phyloP scores from a whole-genome alignment of 805 yeast genomes.

The Yarrowia divulgata region DNA sequence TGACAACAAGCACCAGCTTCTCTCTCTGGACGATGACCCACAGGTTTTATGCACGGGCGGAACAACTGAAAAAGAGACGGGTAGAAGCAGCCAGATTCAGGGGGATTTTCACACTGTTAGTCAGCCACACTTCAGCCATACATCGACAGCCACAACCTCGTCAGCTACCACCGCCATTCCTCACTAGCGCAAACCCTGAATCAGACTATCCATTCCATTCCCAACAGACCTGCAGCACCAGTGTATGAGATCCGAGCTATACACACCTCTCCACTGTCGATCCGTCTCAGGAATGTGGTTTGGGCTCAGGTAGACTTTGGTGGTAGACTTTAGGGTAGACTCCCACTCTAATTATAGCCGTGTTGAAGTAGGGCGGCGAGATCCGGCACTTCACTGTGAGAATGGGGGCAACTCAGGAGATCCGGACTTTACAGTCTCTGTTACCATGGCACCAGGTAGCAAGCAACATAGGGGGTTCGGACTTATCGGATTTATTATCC shows the following conservation, averaged over 20 bases:
- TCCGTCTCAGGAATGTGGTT: conserved; percentile 15
- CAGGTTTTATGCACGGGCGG: too few species aligned
- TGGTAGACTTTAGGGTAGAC: not conserved
- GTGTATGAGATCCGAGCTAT: too few species aligned
- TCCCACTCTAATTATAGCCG: conserved; percentile 19
- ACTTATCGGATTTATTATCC: conserved; percentile 2
- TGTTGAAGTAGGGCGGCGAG: conserved; percentile 6
- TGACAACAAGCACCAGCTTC: conserved; percentile 10
- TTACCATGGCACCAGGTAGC: not conserved
- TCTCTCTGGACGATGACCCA: too few species aligned
- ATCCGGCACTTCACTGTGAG: conserved; percentile 11
- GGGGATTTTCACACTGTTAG: too few species aligned
- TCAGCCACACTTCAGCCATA: too few species aligned
- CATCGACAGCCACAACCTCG: too few species aligned
- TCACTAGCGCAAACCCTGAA: not conserved
- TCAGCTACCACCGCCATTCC: too few species aligned
- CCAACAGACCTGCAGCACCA: not conserved
- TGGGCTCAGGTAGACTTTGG: not conserved
- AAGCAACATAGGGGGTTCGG: not conserved
- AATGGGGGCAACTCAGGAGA: conserved; percentile 7
- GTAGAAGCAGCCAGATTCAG: not conserved
- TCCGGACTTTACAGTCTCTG: not conserved
- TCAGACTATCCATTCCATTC: conserved; percentile 20
- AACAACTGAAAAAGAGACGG: too few species aligned
- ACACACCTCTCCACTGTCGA: not conserved